These are phyloP conservation scores for Cercospora sp. DNA, from an alignment of 2,329 filamentous ascomycete species.

Conservation along the genomic window DNA sequence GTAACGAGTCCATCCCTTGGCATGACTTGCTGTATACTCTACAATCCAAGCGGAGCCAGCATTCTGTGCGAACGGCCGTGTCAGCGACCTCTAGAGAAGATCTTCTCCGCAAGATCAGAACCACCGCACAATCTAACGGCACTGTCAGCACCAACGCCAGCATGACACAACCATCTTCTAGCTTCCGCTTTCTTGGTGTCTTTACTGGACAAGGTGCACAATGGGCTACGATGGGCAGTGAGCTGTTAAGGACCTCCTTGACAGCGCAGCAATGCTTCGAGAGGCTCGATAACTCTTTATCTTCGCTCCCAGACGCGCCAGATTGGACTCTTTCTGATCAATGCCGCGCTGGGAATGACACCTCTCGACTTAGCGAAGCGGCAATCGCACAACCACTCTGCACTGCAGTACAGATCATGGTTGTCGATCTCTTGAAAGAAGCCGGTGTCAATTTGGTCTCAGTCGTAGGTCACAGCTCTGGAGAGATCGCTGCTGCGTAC, in stretches of 20 bases:
- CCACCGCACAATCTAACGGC: not conserved
- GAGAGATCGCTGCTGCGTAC: too few relatives aligned
- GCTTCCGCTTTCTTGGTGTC: constrained; percentile 13
- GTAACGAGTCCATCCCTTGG: not conserved
- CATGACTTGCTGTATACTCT: constrained; percentile 2
- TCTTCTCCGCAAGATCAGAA: constrained; percentile 6
- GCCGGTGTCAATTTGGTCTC: constrained; percentile 27
- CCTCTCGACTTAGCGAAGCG: constrained; percentile 25
- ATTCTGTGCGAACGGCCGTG: constrained; percentile 1
- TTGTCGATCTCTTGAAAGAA: constrained; percentile 45
- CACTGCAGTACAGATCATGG: constrained; percentile 56
- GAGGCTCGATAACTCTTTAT: constrained; percentile 6
- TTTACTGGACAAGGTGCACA: constrained; percentile 26
- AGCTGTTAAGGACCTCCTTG: constrained; percentile 11
- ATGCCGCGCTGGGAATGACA: constrained; percentile 16
- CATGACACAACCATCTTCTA: not conserved
- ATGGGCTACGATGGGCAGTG: constrained; percentile 20
- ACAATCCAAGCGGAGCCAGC: constrained; percentile 9
- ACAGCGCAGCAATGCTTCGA: constrained; percentile 10
- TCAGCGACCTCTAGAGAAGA: not conserved
- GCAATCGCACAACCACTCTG: constrained; percentile 54
- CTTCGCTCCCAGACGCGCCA: constrained; percentile 8
- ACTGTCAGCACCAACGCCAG: not conserved
- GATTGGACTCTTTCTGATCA: constrained; percentile 20
- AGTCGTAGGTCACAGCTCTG: too few relatives aligned